These are phyloP conservation scores for Linanthus parryae DNA, from an alignment of 148 eudicot genomes.

Conservation along the genomic window DNA sequence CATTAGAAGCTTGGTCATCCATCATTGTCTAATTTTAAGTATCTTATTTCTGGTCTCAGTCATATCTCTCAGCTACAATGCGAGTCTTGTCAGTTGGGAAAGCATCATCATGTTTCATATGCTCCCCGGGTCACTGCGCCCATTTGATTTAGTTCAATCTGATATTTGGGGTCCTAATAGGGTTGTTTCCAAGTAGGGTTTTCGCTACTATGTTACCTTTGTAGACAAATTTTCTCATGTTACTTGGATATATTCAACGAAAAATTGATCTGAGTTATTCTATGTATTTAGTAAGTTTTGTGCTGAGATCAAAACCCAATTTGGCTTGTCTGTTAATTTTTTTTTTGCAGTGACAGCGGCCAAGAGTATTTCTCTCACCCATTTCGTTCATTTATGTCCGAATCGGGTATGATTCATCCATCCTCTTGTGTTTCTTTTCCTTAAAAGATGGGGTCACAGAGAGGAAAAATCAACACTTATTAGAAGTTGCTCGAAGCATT, in stretches of 20 bases:
- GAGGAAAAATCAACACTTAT: neutral
- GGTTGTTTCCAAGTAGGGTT: neutral
- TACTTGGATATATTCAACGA: neutral
- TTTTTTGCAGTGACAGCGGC: neutral
- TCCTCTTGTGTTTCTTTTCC: neutral
- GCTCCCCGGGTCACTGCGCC: neutral
- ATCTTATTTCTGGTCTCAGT: neutral
- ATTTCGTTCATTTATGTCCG: neutral
- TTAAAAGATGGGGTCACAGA: neutral
- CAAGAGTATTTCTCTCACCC: neutral
- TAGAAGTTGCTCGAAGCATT: neutral
- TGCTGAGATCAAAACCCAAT: constrained; percentile 5
- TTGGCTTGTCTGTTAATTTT: neutral
- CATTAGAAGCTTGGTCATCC: too few relatives aligned
- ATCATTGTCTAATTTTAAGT: neutral
- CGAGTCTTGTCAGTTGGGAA: neutral
- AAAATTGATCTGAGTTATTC: neutral
- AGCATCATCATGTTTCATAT: neutral
- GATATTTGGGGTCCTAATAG: neutral
- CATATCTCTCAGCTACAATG: neutral
- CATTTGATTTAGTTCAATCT: neutral
- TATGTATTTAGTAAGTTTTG: neutral
- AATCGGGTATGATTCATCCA: neutral
- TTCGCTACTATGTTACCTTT: neutral
- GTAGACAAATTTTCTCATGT: neutral